Base-by-base conservation (phyloP, 768 basidiomycete genomes). In the Podaxis mareebaensis region DNA sequence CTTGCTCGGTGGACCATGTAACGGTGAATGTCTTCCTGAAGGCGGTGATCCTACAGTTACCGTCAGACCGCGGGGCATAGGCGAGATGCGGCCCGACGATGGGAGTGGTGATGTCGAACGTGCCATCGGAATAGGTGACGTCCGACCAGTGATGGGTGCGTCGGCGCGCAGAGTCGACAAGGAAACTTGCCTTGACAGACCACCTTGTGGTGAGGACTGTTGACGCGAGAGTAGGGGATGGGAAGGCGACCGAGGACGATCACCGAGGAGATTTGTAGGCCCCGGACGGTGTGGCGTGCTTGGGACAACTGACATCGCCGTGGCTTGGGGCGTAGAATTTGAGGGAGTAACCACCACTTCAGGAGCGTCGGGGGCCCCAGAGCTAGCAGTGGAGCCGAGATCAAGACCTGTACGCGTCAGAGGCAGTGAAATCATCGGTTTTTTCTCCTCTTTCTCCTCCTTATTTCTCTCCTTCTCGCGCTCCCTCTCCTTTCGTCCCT, bases 1-100 rank as follows among this genome's bases (percentile, higher is more conserved):
- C 15, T 79, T 77, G 64, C 76, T 81, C 12, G 80, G 78, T 53
- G 74, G 49, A 3, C 33, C 74, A 10, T 76, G 74, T 11, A 75
- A 60, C 0, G 67, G 49, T 4, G 68, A 68, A 58, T 26, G 54
- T 53, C 22, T 40, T 26, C 40, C 30, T 51, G 60, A 28, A 15
- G 64, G 49, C 53, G 60, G 58, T 54, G 52, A 36, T 30, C 53
- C 58, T 44, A 57, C 42, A 59, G 44, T 46, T 8, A 53, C 52
- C 28, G 49, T 24, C 30, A 52, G 15, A 44, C 60, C 39, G 5
- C 64, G 54, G 15, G 64, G 54, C 53, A 55, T 68, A 17, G 68
- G 64, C 39, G 68, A 61, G n/a, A 58, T 48, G 56, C 64, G 63
- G 15, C 58, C 52, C 22, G 46, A 20, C 11, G 53, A 22, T 40